Evolutionary conservation across 768 basidiomycete genomes (phyloP).

Genomic region (Trametopsis cervina): DNA sequence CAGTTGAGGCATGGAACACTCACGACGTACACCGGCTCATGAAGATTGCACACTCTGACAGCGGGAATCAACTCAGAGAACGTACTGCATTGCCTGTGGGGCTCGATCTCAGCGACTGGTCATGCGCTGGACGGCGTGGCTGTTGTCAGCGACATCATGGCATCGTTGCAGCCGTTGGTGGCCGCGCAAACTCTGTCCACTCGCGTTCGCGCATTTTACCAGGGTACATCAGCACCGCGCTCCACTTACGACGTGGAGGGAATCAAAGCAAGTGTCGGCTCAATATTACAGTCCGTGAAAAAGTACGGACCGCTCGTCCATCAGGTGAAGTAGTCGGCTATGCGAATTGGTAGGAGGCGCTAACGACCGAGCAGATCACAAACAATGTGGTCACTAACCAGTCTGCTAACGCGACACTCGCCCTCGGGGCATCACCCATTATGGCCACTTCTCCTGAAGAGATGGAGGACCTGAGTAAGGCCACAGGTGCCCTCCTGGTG

Average conservation of each 20-base stretch:
- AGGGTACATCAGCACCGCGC: background rate
- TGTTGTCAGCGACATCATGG: conserved; percentile 81
- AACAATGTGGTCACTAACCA: conserved; percentile 86
- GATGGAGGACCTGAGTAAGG: conserved; percentile 67
- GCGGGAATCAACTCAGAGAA: conserved; percentile 85
- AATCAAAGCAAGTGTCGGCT: conserved; percentile 37
- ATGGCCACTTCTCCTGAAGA: conserved; percentile 86
- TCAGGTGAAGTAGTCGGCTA: too few species aligned
- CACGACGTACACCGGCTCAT: background rate
- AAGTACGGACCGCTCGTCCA: conserved; percentile 67
- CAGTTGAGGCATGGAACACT: conserved; percentile 13
- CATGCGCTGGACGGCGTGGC: conserved; percentile 75
- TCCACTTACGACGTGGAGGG: conserved; percentile 22
- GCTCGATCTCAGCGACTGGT: conserved; percentile 50
- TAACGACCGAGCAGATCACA: conserved; percentile 73
- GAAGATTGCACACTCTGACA: conserved; percentile 25
- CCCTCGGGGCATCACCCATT: conserved; percentile 84
- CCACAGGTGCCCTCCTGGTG: conserved; percentile 65
- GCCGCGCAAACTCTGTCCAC: conserved; percentile 41
- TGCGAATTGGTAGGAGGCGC: too few species aligned
- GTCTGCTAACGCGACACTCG: conserved; percentile 85
- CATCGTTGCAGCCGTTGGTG: conserved; percentile 46
- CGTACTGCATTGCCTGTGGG: conserved; percentile 67
- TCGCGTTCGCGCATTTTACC: conserved; percentile 39
- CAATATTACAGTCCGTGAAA: conserved; percentile 46